Base-by-base conservation (phyloP, 192 early-diverging fungal genomes). In the Podila epicladia region DNA sequence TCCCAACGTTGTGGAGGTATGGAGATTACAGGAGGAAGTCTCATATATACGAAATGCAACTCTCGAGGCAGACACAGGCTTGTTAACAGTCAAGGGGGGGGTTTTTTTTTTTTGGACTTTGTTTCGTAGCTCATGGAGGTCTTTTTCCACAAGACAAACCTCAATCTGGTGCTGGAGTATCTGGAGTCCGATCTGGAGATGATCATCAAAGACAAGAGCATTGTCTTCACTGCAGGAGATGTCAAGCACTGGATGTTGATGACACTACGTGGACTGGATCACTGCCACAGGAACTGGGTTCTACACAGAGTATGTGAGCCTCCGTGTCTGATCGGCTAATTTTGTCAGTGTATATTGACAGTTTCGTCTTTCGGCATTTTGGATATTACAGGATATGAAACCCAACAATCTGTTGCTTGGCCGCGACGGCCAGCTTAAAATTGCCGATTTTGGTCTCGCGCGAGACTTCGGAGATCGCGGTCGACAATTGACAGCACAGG, bases 371-470 rank as follows among this genome's bases (percentile, higher is more conserved):
- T 19, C 13, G n/a, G 3, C 41, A 15, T 78, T 58, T 51, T 26
- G 9, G 35, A 48, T 22, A n/a, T 22, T 3, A 64, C 62, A 92
- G 90, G 94, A 96, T 89, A 88, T 96, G 86, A 96, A 96, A 74
- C 94, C 94, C 58, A 95, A 94, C 84, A 96, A 96, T 68, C 91
- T 95, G 84, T 73, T 94, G 37, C 86, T 96, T 67, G 92, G 91
- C 0, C 86, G 85, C 4, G 92, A 97, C 76, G 98, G 98, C 8
- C 91, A 95, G 72, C 84, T 99, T 32, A 99, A 99, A 74, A 85
- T 99, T 84, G 98, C 95, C 0, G 98, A 99, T 94, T 99, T 99
- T 82, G 98, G 98, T 84, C 84, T 99, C 38, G 96, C 98, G n/a
- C 79, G 96, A n/a, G 95, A 97, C 70, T 99, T 89, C 88, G 97